A percentile compares a stretch with the other conserved stretches of the same genome.
Conservation (phyloP, 2,329 filamentous ascomycete genomes). For the Claviceps spartinae region DNA sequence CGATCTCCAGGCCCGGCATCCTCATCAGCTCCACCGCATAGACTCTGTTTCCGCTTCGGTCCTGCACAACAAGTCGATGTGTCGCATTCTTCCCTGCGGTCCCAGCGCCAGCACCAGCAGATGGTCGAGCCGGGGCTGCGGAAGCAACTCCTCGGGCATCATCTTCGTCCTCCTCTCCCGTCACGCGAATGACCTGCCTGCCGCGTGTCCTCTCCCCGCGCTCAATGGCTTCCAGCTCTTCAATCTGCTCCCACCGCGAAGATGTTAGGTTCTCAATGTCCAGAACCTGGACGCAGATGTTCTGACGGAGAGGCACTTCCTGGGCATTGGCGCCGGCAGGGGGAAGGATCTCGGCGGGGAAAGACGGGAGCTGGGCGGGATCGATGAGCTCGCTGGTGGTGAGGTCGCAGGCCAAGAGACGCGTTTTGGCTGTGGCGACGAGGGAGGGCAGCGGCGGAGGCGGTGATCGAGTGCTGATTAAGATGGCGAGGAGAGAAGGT, state of each 20-base stretch:
- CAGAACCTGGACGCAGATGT: slow-evolving; percentile 67
- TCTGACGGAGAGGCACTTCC: slow-evolving; percentile 42
- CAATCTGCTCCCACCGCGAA: slow-evolving; percentile 76
- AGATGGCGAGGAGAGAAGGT: slow-evolving; percentile 46
- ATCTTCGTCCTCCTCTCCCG: slow-evolving; percentile 28
- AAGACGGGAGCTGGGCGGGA: slow-evolving; percentile 20
- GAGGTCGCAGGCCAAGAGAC: slow-evolving; percentile 67
- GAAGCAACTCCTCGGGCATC: background rate
- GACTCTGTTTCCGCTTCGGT: slow-evolving; percentile 54
- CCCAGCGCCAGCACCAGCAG: background rate
- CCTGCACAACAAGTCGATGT: slow-evolving; percentile 73
- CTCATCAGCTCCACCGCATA: slow-evolving; percentile 60
- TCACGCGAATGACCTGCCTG: slow-evolving; percentile 65
- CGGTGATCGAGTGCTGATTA: slow-evolving; percentile 42
- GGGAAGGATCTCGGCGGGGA: slow-evolving; percentile 39
- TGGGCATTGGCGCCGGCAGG: slow-evolving; percentile 34
- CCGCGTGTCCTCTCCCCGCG: slow-evolving; percentile 64
- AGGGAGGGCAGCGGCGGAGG: slow-evolving; percentile 55
- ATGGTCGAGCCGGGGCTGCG: background rate
- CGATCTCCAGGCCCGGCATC: slow-evolving; percentile 51
- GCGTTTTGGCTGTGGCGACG: slow-evolving; percentile 66
- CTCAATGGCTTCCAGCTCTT: slow-evolving; percentile 61
- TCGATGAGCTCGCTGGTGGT: slow-evolving; percentile 36
- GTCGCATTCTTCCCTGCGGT: slow-evolving; percentile 36
- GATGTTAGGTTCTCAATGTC: slow-evolving; percentile 73